Conservation (phyloP, 192 early-diverging fungal species). For the Podila clonocystis region DNA sequence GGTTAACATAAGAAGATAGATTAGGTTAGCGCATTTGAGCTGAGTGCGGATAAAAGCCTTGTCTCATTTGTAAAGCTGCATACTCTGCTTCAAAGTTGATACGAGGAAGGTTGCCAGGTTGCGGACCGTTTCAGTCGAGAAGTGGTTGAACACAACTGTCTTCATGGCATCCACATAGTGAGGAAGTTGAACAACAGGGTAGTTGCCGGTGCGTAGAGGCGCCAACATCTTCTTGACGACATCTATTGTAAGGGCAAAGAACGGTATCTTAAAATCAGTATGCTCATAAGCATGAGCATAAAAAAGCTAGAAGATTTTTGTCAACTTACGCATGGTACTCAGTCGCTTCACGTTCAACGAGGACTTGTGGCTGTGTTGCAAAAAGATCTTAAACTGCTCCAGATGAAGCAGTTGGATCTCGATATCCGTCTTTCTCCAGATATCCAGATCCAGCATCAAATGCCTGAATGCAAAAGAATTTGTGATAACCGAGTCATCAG, state of each 20-base stretch:
- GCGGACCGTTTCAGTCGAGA: constrained; percentile 66
- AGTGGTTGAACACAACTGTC: constrained; percentile 63
- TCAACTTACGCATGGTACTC: constrained; percentile 65
- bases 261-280: no score
- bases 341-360: constrained; percentile 67
- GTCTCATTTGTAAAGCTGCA: background rate
- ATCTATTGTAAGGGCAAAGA: constrained; percentile 39
- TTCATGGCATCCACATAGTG: constrained; percentile 63
- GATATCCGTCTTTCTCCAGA: constrained; percentile 67
- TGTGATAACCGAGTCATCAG: constrained; percentile 68
- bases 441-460: constrained; percentile 73
- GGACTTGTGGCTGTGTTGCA: constrained; percentile 63
- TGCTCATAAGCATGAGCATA: no score
- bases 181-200: constrained; percentile 62
- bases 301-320: background rate
- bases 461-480: constrained; percentile 72
- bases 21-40: background rate
- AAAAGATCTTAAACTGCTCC: constrained; percentile 68
- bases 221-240: constrained; percentile 71
- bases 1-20: background rate
- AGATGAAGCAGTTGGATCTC: constrained; percentile 67
- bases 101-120: constrained; percentile 71
- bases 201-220: constrained; percentile 65
- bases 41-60: background rate
- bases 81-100: constrained; percentile 66